These are phyloP conservation scores for Gaultheria prostrata DNA, from an alignment of 148 eudicot genomes.

Conservation along the genomic window DNA sequence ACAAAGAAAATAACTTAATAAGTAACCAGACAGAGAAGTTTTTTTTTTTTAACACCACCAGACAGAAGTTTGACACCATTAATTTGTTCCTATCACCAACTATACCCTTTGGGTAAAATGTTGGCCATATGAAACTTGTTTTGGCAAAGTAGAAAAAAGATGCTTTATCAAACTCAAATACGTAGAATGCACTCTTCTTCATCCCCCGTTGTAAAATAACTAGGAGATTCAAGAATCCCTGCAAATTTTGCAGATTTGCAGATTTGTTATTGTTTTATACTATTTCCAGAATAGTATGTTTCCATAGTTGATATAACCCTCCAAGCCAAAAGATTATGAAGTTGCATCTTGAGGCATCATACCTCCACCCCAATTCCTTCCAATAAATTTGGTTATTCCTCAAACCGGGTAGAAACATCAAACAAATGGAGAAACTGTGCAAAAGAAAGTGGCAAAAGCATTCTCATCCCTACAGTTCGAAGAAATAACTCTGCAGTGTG, in stretches of 20 bases:
- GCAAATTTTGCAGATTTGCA: neutral
- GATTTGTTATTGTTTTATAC: neutral
- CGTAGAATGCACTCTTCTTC: neutral
- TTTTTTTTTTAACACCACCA: no score
- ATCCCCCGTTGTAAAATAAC: neutral
- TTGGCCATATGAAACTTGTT: neutral
- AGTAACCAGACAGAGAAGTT: neutral
- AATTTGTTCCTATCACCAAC: neutral
- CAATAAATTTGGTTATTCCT: neutral
- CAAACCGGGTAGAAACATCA: neutral
- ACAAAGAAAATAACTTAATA: neutral
- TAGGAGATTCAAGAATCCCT: neutral
- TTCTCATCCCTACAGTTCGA: neutral
- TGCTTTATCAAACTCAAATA: neutral
- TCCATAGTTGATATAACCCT: slow-evolving; percentile 1
- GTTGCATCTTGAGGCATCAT: neutral
- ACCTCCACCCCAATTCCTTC: neutral
- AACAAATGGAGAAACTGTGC: neutral
- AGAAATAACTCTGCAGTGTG: neutral
- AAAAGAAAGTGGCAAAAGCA: slow-evolving; percentile 5
- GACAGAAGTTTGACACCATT: neutral
- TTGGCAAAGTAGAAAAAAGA: neutral
- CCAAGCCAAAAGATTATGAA: neutral
- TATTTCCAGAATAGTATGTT: neutral
- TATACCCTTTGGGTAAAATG: neutral